These are phyloP conservation scores for Penicillium sclerotiorum DNA, from an alignment of 2,329 filamentous ascomycete species.

Conservation along the genomic window DNA sequence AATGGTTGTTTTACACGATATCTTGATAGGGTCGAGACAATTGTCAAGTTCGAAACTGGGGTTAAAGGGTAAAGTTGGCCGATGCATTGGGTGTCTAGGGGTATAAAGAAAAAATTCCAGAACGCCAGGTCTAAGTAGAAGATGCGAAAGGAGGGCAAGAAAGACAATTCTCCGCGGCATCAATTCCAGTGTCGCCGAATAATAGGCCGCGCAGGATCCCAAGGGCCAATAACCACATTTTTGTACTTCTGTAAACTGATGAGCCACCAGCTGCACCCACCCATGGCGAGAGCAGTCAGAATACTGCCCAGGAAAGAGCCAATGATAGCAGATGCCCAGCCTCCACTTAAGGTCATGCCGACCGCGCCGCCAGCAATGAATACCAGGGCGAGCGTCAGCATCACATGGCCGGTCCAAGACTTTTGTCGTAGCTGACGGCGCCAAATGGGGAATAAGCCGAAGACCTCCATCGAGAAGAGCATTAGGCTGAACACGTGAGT, in stretches of 20 bases:
- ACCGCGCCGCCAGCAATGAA: conserved; percentile 79
- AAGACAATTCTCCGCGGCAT: not conserved
- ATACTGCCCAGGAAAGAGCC: conserved; percentile 78
- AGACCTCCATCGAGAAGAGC: conserved; percentile 95
- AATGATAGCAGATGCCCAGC: conserved; percentile 59
- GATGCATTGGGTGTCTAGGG: conserved; percentile 18
- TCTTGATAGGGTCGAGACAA: no score
- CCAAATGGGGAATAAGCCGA: conserved; percentile 96
- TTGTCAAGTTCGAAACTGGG: no score
- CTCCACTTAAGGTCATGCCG: conserved; percentile 61
- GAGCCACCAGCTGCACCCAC: conserved; percentile 95
- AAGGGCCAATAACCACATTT: conserved; percentile 96
- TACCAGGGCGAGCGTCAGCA: conserved; percentile 75
- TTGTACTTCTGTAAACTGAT: conserved; percentile 98
- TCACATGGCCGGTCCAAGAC: conserved; percentile 78
- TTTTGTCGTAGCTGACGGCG: conserved; percentile 81
- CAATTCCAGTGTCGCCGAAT: conserved; percentile 48
- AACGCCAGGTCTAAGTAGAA: conserved; percentile 14
- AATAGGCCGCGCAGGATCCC: conserved; percentile 87
- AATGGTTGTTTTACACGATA: conserved; percentile 1
- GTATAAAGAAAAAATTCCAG: conserved; percentile 21
- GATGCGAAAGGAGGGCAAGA: conserved; percentile 4
- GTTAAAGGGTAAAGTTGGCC: not conserved
- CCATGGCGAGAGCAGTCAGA: conserved; percentile 77
- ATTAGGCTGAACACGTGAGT: conserved; percentile 94